These are phyloP conservation scores for Herpetomonas samuelpessoai DNA, from an alignment of 208 protist species.

Conservation along the genomic window DNA sequence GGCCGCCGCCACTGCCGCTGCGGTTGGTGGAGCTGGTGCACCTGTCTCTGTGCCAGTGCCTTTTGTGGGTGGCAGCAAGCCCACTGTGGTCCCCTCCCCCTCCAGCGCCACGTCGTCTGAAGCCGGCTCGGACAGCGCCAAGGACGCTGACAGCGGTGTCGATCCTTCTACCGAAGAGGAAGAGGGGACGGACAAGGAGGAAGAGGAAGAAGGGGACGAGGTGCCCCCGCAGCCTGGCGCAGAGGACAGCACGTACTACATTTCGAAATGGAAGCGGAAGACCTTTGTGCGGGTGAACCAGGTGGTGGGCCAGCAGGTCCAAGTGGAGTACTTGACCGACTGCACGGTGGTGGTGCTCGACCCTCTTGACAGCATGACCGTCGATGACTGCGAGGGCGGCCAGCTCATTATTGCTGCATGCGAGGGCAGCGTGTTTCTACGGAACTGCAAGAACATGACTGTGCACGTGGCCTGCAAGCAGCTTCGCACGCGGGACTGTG, in stretches of 20 bases:
- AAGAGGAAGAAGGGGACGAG: constrained; percentile 15
- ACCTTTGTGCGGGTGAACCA: constrained; percentile 69
- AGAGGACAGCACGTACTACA: constrained; percentile 84
- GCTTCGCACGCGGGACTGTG: constrained; percentile 89
- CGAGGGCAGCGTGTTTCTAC: constrained; percentile 91
- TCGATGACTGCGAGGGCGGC: constrained; percentile 92
- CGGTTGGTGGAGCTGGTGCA: background rate
- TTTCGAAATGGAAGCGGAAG: constrained; percentile 66
- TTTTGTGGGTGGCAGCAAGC: background rate
- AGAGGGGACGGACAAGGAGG: constrained; percentile 7
- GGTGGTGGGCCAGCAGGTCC: constrained; percentile 84
- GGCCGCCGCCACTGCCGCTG: background rate
- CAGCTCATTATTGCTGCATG: constrained; percentile 90
- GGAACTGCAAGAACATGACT: constrained; percentile 91
- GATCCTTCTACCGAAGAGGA: constrained; percentile 10
- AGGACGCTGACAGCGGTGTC: background rate
- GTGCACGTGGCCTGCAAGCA: constrained; percentile 93
- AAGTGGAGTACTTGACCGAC: constrained; percentile 85
- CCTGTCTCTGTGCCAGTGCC: constrained; percentile 7
- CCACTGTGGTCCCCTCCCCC: background rate
- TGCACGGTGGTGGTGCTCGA: constrained; percentile 87
- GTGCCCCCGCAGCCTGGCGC: constrained; percentile 27
- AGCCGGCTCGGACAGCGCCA: background rate
- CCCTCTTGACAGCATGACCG: constrained; percentile 83
- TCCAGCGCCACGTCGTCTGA: background rate